Base-by-base conservation (phyloP, 305 asterid species). In the Fraxinus floribunda region DNA sequence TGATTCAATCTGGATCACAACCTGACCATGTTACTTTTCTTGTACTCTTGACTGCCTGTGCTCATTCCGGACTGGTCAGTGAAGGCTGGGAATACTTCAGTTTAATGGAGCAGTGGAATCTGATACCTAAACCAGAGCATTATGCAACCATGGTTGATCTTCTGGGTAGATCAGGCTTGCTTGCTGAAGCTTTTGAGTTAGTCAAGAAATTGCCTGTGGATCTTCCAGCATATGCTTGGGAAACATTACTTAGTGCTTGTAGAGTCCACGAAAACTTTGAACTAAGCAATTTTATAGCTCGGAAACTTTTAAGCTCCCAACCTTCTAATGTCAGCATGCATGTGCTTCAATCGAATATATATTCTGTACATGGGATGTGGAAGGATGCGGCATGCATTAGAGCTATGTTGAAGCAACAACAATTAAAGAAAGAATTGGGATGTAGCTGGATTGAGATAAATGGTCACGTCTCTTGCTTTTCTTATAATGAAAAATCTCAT, bases 301-400 rank as follows among this genome's bases (percentile, higher is more conserved):
- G 76, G 52, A 85, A 76, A 71, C 55, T 88, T 49, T 64, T 79
- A 26, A 64, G 78, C 39, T 49, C 26, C 35, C 85, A 78, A 35
- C 79, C 89, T 36, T 79, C 78, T 80, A 86, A 89, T 68, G 88
- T 89, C 3, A 87, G 86, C 81, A 81, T 84, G 85, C 81, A 81
- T 29, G 88, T 89, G 79, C 90, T 90, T 77, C 92, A 86, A 60
- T 87, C 90, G 7, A 90, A 90, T 81, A 77, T 89, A 38, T 86
- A 85, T 84, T 82, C 91, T 79, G 86, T 90, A 36, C 88, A 90
- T 36, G 91, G 89, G 60, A 85, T 84, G 91, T 90, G 90, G 91
- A 85, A 82, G 74, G 89, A 86, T 66, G 90, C 93, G 4, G 92
- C 88, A n/a, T 55, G 60, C 24, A 64, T 84, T 39, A 86, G 92